Conservation (phyloP, 1,139 yeast species). For the Suhomyces yuchorum region DNA sequence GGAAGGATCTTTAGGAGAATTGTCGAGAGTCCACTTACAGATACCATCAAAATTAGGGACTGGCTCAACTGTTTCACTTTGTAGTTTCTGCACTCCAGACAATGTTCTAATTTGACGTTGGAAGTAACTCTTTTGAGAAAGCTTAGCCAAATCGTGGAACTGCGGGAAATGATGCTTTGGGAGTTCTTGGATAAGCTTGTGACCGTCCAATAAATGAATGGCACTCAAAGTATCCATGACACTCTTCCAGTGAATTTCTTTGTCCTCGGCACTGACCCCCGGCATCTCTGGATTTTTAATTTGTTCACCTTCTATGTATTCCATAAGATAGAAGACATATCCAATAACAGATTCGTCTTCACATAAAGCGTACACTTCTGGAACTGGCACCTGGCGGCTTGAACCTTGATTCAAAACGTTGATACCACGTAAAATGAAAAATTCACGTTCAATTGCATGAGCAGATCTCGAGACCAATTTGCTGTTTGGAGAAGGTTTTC, state of each 20-base stretch:
- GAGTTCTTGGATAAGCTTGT: slow-evolving; percentile 43
- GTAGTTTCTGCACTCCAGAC: slow-evolving; percentile 49
- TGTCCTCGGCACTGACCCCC: slow-evolving; percentile 29
- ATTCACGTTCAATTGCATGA: slow-evolving; percentile 68
- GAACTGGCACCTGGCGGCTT: slow-evolving; percentile 47
- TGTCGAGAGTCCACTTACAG: slow-evolving; percentile 42
- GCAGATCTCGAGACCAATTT: slow-evolving; percentile 60
- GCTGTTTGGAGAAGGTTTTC: slow-evolving; percentile 60
- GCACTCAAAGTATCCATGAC: slow-evolving; percentile 54
- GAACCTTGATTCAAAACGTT: slow-evolving; percentile 31
- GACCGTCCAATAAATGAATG: slow-evolving; percentile 55
- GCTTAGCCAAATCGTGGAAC: slow-evolving; percentile 33
- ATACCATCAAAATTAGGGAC: slow-evolving; percentile 53
- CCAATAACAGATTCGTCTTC: slow-evolving; percentile 55
- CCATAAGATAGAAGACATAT: slow-evolving; percentile 61
- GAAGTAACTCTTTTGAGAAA: slow-evolving; percentile 44
- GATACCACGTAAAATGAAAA: slow-evolving; percentile 53
- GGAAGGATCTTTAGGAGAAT: slow-evolving; percentile 52
- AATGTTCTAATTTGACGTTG: slow-evolving; percentile 58
- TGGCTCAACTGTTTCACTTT: slow-evolving; percentile 50
- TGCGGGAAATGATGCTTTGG: slow-evolving; percentile 53
- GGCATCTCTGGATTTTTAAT: slow-evolving; percentile 59
- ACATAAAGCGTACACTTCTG: slow-evolving; percentile 49
- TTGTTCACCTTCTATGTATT: slow-evolving; percentile 59
- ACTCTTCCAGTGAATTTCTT: slow-evolving; percentile 48